Evolutionary conservation across 2,329 filamentous ascomycete genomes (phyloP).

Genomic region (Bipolaris oryzae): DNA sequence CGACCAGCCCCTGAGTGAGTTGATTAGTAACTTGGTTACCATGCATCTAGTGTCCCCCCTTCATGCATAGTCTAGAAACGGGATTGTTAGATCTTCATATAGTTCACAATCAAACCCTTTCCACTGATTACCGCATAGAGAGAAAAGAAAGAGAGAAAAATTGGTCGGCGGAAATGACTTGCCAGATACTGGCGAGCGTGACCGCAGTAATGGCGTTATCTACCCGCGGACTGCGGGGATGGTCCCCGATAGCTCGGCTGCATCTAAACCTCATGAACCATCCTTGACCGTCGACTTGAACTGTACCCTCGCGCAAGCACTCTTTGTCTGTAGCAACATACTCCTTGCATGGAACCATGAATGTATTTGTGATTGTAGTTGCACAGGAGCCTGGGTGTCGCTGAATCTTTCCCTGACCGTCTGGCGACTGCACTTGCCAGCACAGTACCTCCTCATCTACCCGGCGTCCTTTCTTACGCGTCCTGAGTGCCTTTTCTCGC

Average conservation of each 20-base stretch:
- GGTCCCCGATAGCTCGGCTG: constrained; percentile 20
- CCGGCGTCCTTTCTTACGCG: constrained; percentile 20
- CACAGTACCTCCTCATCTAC: constrained; percentile 21
- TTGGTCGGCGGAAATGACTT: background rate
- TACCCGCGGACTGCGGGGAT: constrained; percentile 15
- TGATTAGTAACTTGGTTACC: background rate
- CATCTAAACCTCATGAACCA: constrained; percentile 12
- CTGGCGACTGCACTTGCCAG: constrained; percentile 20
- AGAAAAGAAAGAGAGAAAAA: background rate
- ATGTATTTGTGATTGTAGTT: constrained; percentile 32
- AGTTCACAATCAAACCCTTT: background rate
- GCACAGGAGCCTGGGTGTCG: constrained; percentile 30
- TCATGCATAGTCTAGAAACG: background rate
- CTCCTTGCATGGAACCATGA: constrained; percentile 32
- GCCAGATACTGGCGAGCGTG: background rate
- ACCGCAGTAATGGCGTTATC: constrained; percentile 16
- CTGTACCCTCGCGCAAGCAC: constrained; percentile 10
- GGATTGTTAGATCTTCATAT: too few relatives aligned
- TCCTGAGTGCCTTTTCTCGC: constrained; percentile 14
- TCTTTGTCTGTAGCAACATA: constrained; percentile 8
- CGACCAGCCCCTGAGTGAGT: background rate
- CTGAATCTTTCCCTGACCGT: constrained; percentile 30
- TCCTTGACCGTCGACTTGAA: constrained; percentile 9
- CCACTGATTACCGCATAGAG: background rate
- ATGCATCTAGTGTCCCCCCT: background rate